Conservation (phyloP, 2,329 filamentous ascomycete genomes). For the Cercospora sesami region DNA sequence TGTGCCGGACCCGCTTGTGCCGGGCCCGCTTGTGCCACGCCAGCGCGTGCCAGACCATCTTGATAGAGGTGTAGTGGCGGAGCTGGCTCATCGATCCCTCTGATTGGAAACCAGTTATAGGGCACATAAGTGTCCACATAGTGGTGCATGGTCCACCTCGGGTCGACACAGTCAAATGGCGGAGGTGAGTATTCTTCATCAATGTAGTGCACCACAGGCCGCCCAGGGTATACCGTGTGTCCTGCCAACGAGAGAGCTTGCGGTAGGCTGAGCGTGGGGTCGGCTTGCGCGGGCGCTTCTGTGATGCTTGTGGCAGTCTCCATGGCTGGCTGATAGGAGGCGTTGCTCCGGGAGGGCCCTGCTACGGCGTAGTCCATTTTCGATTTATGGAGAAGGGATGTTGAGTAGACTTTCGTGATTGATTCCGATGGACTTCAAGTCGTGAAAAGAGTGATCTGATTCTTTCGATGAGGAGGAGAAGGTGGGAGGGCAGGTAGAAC, state of each 20-base stretch:
- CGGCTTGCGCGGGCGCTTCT: neutral
- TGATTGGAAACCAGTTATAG: neutral
- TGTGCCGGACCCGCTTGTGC: neutral
- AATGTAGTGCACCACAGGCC: too few relatives aligned
- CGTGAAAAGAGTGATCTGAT: neutral
- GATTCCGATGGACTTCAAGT: neutral
- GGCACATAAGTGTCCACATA: neutral
- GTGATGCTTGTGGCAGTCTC: neutral
- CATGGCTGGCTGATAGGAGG: neutral
- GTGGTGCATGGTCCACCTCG: neutral
- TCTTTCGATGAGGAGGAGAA: neutral
- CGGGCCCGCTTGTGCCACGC: neutral
- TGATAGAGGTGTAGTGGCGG: too few relatives aligned
- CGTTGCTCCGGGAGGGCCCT: neutral
- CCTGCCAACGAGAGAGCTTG: neutral
- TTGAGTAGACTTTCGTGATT: neutral
- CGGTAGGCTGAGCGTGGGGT: neutral
- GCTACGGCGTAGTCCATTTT: neutral
- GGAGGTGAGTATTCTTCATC: neutral
- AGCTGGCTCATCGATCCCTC: neutral
- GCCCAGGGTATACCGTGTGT: neutral
- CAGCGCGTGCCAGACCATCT: too few relatives aligned
- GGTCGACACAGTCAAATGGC: neutral
- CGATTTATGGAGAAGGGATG: neutral
- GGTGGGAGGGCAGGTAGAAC: neutral